Evolutionary conservation across 805 yeast genomes (phyloP), one percentile per base, ranked within the genome.

Genomic region (Saccharomycopsis amapae): DNA sequence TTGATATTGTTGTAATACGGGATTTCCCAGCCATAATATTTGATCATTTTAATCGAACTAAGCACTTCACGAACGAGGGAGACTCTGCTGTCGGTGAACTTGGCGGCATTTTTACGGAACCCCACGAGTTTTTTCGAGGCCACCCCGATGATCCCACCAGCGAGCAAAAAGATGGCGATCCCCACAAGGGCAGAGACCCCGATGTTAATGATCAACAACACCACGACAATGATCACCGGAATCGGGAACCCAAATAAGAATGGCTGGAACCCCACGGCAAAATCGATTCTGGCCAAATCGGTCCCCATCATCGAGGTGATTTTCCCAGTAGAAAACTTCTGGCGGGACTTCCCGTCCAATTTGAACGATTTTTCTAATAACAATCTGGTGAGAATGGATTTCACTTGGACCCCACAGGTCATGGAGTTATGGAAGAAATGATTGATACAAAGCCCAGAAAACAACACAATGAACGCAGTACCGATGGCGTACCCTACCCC

Each of bases 21-120:
- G 23, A 69, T 71, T 63, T 87, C 95, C 95, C 95, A 86, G 1
- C 90, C 81, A 59, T 86, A 86, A 60, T 72, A 84, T 65, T 86
- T 86, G 63, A 86, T 82, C 60, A 81, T 72, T 55, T 76, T 80
- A 64, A 81, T 72, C 56, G 76, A 74, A 51, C 69, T 72, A 50
- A 81, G 62, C 26, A 79, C 73, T 58, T 81, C 88, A 56, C 80
- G 76, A 58, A 80, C 72, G 52, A 68, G 67, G 40, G 69, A 63
- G 22, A 85, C 79, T 57, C 95, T 72, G 20, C 63, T 56, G 62
- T 85, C 93, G 17, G 88, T 84, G 54, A 62, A 72, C 18, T 66
- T 63, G 50, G 75, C 76, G n/a, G 80, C 81, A 31, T 60, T 61
- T 39, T 62, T 65, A 57, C 95, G 74, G 56, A 70, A 67, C 3